A percentile compares a stretch with the other conserved stretches of the same genome.
phyloP scores from a whole-genome alignment of 148 eudicot species.

The Bassia scoparia region DNA sequence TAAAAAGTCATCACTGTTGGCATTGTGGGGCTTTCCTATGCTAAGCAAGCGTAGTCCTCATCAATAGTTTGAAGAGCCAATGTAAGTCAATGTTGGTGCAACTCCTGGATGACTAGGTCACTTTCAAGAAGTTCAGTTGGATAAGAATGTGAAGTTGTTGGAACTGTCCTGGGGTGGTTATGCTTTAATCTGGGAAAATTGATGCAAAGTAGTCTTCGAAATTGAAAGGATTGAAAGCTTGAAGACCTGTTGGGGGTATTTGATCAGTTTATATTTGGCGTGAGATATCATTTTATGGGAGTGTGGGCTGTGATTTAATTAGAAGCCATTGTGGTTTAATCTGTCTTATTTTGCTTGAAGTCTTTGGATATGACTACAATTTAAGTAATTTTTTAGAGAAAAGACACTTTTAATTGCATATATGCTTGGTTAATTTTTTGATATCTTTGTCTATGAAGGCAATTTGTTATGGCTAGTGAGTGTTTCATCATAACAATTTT shows the following conservation, averaged over 20 bases:
- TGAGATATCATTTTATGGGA: neutral
- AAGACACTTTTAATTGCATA: neutral
- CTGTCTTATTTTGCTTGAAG: neutral
- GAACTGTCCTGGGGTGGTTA: constrained; percentile 98
- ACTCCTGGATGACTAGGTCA: constrained; percentile 95
- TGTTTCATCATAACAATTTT: neutral
- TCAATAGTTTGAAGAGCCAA: constrained; percentile 95
- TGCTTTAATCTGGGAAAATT: constrained; percentile 70
- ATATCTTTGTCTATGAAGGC: neutral
- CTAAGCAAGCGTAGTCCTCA: constrained; percentile 97
- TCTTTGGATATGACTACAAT: neutral
- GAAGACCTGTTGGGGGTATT: constrained; percentile 80
- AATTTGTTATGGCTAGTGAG: neutral
- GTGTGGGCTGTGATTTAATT: neutral
- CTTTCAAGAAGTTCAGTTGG: constrained; percentile 97
- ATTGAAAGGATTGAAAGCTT: constrained; percentile 89
- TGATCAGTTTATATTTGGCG: too few relatives aligned
- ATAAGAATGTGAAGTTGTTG: constrained; percentile 82
- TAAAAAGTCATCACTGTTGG: constrained; percentile 96
- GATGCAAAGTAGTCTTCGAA: constrained; percentile 79
- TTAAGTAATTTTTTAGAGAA: neutral
- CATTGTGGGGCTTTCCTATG: constrained; percentile 86
- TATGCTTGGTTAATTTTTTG: neutral
- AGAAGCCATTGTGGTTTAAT: neutral
- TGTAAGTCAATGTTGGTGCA: constrained; percentile 86